Percentiles rank a stretch among this genome's conserved stretches.
Evolutionary conservation across 75 land plant species (phyloP).

Genomic region (Picea sitchensis): DNA sequence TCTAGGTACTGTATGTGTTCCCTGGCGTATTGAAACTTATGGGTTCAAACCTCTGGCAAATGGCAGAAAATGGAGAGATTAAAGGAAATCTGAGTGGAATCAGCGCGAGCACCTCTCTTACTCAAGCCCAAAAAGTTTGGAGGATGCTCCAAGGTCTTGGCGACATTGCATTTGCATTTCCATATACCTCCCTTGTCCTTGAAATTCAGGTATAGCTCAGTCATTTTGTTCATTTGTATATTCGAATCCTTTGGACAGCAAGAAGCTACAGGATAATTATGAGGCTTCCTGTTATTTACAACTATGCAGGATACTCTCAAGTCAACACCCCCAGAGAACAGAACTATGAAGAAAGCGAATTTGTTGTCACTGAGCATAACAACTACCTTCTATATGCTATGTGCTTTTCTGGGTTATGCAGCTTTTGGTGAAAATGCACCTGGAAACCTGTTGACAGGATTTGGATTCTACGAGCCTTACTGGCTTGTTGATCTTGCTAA

Average conservation of each 20-base stretch:
- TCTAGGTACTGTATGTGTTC: background rate
- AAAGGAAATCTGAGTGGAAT: background rate
- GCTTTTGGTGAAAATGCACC: conserved; percentile 74
- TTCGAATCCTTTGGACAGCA: background rate
- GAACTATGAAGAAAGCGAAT: conserved; percentile 71
- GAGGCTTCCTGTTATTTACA: background rate
- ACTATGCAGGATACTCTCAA: conserved; percentile 20
- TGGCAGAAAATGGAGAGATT: conserved; percentile 3
- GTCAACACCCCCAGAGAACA: conserved; percentile 17
- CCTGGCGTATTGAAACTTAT: background rate
- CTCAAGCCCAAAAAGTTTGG: conserved; percentile 24
- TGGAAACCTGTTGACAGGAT: conserved; percentile 71
- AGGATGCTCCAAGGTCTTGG: conserved; percentile 26
- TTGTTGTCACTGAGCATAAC: conserved; percentile 33
- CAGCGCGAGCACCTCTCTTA: background rate
- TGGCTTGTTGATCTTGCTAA: conserved; percentile 81
- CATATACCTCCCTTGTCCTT: conserved; percentile 30
- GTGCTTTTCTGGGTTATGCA: conserved; percentile 80
- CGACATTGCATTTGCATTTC: conserved; percentile 38
- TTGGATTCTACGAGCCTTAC: conserved; percentile 64
- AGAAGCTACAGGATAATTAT: background rate
- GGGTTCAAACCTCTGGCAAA: background rate
- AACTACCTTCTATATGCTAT: conserved; percentile 59
- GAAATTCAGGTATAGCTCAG: conserved; percentile 27
- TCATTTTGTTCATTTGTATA: background rate